Percentiles rank a stretch among this genome's conserved stretches.
These are phyloP conservation scores for Phyllosticta paracitricarpa DNA, from an alignment of 2,329 filamentous ascomycete genomes.

Conservation along the genomic window DNA sequence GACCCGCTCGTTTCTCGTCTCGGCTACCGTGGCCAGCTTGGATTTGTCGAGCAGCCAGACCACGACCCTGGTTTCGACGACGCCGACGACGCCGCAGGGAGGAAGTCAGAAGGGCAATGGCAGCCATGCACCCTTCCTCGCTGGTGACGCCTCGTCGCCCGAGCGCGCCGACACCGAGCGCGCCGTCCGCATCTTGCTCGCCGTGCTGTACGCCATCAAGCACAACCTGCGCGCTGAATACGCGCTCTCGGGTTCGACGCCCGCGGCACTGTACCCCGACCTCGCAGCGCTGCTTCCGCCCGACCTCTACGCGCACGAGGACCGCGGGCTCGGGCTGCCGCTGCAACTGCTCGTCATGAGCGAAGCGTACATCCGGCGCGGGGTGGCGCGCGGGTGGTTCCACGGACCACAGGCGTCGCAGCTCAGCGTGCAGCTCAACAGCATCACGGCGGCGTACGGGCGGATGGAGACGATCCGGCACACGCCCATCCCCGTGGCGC, in stretches of 20 bases:
- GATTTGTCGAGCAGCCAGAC: neutral
- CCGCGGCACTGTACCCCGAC: conserved; percentile 16
- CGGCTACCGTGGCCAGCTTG: conserved; percentile 24
- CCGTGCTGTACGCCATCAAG: conserved; percentile 53
- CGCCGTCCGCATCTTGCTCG: conserved; percentile 48
- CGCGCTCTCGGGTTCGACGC: conserved; percentile 19
- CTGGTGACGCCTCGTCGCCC: conserved; percentile 17
- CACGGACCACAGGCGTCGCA: conserved; percentile 49
- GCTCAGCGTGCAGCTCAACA: conserved; percentile 49
- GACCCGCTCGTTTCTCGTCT: conserved; percentile 45
- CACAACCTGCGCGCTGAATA: conserved; percentile 56
- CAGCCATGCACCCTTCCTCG: conserved; percentile 7
- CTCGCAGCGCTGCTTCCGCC: conserved; percentile 25
- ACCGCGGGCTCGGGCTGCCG: conserved; percentile 49
- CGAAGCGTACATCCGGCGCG: conserved; percentile 50
- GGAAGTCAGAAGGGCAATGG: neutral
- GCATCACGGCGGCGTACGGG: conserved; percentile 48
- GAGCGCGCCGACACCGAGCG: conserved; percentile 50
- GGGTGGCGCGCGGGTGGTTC: conserved; percentile 48
- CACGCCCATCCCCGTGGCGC: conserved; percentile 55
- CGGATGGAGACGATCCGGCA: conserved; percentile 55
- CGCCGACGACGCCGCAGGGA: neutral
- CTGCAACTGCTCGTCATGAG: conserved; percentile 52
- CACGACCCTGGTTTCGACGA: neutral
- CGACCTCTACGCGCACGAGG: conserved; percentile 36